Evolutionary conservation across 345 rosid genomes (phyloP).

Genomic region (Citrus inodora): DNA sequence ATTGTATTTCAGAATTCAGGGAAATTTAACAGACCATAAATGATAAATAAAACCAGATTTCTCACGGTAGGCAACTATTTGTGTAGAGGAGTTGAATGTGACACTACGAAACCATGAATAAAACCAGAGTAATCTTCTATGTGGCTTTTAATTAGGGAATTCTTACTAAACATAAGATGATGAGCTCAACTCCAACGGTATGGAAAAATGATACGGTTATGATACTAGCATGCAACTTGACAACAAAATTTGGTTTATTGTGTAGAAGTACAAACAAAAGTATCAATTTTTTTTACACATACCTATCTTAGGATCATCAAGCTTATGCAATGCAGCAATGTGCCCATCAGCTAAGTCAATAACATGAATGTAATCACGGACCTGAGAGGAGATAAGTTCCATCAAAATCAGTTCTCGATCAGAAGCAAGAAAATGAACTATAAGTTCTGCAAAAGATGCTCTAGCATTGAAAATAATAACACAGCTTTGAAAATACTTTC

Average conservation of each 20-base stretch:
- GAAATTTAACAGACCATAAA: background rate
- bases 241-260: background rate
- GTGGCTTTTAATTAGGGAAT: background rate
- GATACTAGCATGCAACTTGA: background rate
- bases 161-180: background rate
- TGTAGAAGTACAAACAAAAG: background rate
- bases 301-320: slow-evolving; percentile 65
- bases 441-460: background rate
- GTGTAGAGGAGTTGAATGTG: background rate
- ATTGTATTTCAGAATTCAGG: background rate
- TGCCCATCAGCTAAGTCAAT: slow-evolving; percentile 95
- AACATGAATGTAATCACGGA: slow-evolving; percentile 95
- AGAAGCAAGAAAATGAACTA: background rate
- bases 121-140: background rate
- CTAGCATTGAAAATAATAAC: background rate
- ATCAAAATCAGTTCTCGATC: slow-evolving; percentile 4
- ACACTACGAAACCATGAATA: background rate
- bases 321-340: slow-evolving; percentile 77
- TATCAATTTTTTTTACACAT: background rate
- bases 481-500: background rate
- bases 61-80: background rate
- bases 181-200: background rate
- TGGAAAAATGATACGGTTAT: background rate
- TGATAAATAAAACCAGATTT: background rate
- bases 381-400: slow-evolving; percentile 36